A percentile compares a stretch with the other conserved stretches of the same genome.
Evolutionary conservation across 2,329 filamentous ascomycete genomes (phyloP).

Genomic region (Bipolaris cookei): DNA sequence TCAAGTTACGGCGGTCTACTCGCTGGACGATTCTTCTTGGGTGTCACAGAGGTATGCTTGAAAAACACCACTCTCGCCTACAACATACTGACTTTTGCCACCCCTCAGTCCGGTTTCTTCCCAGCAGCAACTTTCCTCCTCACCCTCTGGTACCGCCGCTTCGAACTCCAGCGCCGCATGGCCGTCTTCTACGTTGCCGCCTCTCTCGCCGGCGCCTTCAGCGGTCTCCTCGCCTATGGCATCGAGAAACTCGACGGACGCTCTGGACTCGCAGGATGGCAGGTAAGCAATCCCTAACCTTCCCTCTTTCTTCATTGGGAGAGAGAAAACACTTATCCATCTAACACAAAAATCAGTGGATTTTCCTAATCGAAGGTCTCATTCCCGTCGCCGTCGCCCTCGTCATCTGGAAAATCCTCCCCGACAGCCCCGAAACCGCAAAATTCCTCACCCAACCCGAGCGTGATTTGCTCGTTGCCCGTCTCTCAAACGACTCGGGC

Average conservation of each 20-base stretch:
- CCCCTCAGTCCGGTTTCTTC: conserved; percentile 60
- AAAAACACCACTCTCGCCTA: background rate
- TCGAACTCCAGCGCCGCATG: conserved; percentile 45
- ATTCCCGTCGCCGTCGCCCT: conserved; percentile 50
- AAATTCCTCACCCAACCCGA: conserved; percentile 44
- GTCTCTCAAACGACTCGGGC: conserved; percentile 53
- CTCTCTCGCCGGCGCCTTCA: conserved; percentile 45
- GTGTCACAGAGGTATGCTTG: conserved; percentile 45
- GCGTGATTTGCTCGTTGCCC: conserved; percentile 41
- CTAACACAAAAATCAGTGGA: conserved; percentile 32
- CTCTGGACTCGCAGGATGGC: conserved; percentile 38
- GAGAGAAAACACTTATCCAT: too few species aligned
- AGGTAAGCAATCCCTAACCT: background rate
- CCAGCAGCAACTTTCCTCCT: conserved; percentile 64
- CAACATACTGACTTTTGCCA: conserved; percentile 15
- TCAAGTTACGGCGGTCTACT: conserved; percentile 57
- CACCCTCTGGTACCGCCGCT: conserved; percentile 46
- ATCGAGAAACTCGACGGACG: conserved; percentile 44
- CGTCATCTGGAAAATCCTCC: conserved; percentile 60
- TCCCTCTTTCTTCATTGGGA: too few species aligned
- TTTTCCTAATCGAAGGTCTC: conserved; percentile 39
- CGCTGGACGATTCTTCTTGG: conserved; percentile 54
- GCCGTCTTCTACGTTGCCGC: conserved; percentile 46
- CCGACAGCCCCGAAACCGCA: conserved; percentile 56
- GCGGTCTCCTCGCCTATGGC: conserved; percentile 44